Evolutionary conservation across 2,329 filamentous ascomycete species (phyloP).

Genomic region (Verticillium zaregamsianum): DNA sequence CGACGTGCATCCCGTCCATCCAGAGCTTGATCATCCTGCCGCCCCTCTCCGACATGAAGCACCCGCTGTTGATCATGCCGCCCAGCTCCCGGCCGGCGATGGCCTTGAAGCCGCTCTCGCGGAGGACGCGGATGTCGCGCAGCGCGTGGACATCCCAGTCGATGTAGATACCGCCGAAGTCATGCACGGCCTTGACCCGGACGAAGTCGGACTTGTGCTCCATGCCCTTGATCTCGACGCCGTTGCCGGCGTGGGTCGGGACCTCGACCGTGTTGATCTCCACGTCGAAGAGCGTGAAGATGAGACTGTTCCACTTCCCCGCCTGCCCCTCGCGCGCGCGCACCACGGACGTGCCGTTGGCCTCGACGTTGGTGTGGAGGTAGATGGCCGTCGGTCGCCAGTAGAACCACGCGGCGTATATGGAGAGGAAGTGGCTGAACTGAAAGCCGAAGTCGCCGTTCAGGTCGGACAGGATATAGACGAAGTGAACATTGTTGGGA

Average conservation of each 20-base stretch:
- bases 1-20: conserved; percentile 19
- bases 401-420: conserved; percentile 16
- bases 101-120: conserved; percentile 10
- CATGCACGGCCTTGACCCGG: conserved; percentile 12
- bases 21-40: conserved; percentile 14
- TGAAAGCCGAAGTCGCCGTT: conserved; percentile 14
- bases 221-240: background rate
- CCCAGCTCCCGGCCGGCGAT: conserved; percentile 13
- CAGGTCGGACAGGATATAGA: conserved; percentile 16
- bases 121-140: conserved; percentile 3
- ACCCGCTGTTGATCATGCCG: conserved; percentile 16
- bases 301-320: conserved; percentile 18
- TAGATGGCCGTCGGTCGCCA: conserved; percentile 18
- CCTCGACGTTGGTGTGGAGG: conserved; percentile 21
- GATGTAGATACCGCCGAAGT: conserved; percentile 19
- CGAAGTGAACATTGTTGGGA: conserved; percentile 19
- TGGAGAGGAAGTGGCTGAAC: conserved; percentile 19
- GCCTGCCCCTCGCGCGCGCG: conserved; percentile 7
- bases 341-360: conserved; percentile 4
- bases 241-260: background rate
- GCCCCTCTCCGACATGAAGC: conserved; percentile 17
- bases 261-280: conserved; percentile 7
- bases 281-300: conserved; percentile 17
- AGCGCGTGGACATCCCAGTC: conserved; percentile 16
- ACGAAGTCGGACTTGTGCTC: conserved; percentile 10